Base-by-base conservation (phyloP, 495 filamentous ascomycete species). In the Baudoinia panamericana region DNA sequence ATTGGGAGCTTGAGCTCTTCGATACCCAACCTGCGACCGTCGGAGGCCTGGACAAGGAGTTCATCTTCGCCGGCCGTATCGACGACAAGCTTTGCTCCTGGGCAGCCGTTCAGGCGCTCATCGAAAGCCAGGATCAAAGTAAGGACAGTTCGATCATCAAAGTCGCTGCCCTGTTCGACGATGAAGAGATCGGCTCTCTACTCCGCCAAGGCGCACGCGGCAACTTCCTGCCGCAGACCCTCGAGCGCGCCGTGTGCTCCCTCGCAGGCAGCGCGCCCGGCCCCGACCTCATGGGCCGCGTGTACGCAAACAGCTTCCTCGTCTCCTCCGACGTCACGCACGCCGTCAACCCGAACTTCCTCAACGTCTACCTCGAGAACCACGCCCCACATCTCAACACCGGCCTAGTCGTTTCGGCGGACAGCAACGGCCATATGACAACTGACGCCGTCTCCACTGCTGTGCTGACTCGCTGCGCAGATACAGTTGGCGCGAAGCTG, bases 81-180 rank as follows among this genome's bases (percentile, higher is more conserved):
- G 90, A 97, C 58, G 90, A 97, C 59, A 95, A 94, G 62, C 76
- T 97, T 38, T 95, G 90, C 69, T 87, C 81, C 35, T 97, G 79
- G 71, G 73, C 86, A 11, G 90, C 90, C 12, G 76, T 93, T 39
- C 76, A 92, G 62, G 90, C 76, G 4, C 75, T 97, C 0, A 65
- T 95, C 20, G 48, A 43, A 30, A 38, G 29, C 19, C 25, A 29
- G 13, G 15, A 21, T 32, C 30, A 42, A n/a, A 31, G 37, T 4
- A 22, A 15, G 18, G n/a, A 46, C 25, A 46, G 43, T 28, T 36
- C 49, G 36, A 68, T 75, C 27, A 76, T 97, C 54, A 86, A 86
- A 63, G 64, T 93, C 41, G 82, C 90, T 22, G 84, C 76, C 18
- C 78, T 93, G 55, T 95, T 95, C 57, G 90, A 97, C 56, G 82